Conservation (phyloP, 495 filamentous ascomycete genomes). For the Hypoxylon trugodes region DNA sequence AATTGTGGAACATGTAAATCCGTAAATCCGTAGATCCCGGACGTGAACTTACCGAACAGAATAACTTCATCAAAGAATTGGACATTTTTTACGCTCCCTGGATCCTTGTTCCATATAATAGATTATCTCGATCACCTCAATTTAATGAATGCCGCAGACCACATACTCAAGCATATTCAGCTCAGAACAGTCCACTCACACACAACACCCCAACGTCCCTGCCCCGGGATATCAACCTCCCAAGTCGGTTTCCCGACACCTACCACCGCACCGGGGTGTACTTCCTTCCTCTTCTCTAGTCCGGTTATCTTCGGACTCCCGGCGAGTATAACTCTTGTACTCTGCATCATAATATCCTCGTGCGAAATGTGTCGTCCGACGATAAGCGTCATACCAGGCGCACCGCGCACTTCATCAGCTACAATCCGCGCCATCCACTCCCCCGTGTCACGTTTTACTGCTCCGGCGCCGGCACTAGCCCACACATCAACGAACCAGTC, state of each 20-base stretch:
- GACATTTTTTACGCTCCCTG: too few relatives aligned
- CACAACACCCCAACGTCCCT: constrained; percentile 51
- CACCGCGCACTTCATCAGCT: constrained; percentile 50
- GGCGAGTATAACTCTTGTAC: constrained; percentile 44
- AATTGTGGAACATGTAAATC: too few relatives aligned
- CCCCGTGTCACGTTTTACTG: constrained; percentile 1
- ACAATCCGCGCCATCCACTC: constrained; percentile 37
- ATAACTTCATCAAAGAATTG: too few relatives aligned
- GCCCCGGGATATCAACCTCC: constrained; percentile 51
- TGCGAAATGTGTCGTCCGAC: constrained; percentile 16
- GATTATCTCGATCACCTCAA: too few relatives aligned
- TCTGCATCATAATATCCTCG: not conserved
- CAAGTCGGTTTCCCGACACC: constrained; percentile 52
- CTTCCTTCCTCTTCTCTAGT: constrained; percentile 31
- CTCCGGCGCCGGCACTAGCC: constrained; percentile 30
- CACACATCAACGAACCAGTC: constrained; percentile 58
- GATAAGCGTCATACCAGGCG: constrained; percentile 60
- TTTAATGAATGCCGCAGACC: too few relatives aligned
- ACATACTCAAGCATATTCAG: constrained; percentile 1
- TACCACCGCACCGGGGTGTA: constrained; percentile 45
- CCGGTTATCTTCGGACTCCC: constrained; percentile 49
- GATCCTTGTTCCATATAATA: too few relatives aligned
- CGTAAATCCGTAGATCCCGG: too few relatives aligned
- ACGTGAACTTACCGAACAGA: too few relatives aligned
- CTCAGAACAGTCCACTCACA: constrained; percentile 52